These are phyloP conservation scores for Colletotrichum shisoi DNA, from an alignment of 2,329 filamentous ascomycete genomes.

Conservation along the genomic window DNA sequence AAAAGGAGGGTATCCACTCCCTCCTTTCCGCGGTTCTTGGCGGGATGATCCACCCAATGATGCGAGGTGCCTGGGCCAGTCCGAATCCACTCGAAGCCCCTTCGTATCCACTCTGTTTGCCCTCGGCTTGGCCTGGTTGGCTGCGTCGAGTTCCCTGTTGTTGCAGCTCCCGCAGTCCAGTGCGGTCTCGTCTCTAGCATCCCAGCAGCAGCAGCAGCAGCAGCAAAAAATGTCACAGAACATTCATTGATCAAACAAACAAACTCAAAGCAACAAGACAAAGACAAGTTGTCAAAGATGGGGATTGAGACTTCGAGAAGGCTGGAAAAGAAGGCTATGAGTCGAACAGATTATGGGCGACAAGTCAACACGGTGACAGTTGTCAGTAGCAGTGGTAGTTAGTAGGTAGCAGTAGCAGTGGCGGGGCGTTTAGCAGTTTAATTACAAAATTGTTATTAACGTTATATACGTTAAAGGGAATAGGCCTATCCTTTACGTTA, in stretches of 20 bases:
- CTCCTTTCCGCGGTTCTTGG: constrained; percentile 37
- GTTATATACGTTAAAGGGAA: too few relatives aligned
- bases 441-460: too few relatives aligned
- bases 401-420: not conserved
- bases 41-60: constrained; percentile 31
- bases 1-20: constrained; percentile 27
- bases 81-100: constrained; percentile 7
- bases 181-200: constrained; percentile 10
- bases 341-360: not conserved
- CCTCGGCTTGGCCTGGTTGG: constrained; percentile 25
- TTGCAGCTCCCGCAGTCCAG: constrained; percentile 27
- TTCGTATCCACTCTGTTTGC: constrained; percentile 7
- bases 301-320: not conserved
- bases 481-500: too few relatives aligned
- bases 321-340: not conserved
- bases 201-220: constrained; percentile 1
- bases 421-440: too few relatives aligned
- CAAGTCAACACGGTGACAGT: not conserved
- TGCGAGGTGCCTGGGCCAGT: constrained; percentile 4
- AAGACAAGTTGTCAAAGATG: not conserved
- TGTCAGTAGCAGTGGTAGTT: not conserved
- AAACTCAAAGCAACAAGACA: not conserved
- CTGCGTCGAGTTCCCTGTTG: constrained; percentile 9
- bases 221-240: too few relatives aligned
- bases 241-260: too few relatives aligned